Percentiles rank a stretch among this genome's conserved stretches.
phyloP scores from a whole-genome alignment of 495 filamentous ascomycete species.

The Podospora sp. region DNA sequence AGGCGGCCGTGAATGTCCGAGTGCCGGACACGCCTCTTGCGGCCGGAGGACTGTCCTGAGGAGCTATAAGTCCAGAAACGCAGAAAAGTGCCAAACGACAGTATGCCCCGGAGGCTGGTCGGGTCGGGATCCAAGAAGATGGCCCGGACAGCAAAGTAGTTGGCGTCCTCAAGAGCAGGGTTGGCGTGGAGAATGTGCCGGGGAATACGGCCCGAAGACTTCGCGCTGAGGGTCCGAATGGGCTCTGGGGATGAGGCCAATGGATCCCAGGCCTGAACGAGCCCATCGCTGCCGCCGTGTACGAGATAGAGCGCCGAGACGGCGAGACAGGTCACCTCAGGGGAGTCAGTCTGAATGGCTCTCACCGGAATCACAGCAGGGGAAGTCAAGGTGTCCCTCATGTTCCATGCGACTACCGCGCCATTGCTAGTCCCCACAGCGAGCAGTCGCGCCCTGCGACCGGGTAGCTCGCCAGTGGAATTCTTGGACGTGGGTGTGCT shows the following conservation, averaged over 20 bases:
- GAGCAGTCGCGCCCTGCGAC: constrained; percentile 78
- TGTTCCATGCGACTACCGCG: constrained; percentile 80
- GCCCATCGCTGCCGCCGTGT: constrained; percentile 90
- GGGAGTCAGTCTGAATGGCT: constrained; percentile 88
- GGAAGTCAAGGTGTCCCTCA: constrained; percentile 61
- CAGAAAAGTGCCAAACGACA: constrained; percentile 82
- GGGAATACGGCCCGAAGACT: constrained; percentile 76
- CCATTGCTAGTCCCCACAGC: constrained; percentile 82
- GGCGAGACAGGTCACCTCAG: constrained; percentile 82
- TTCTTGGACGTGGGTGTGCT: constrained; percentile 33
- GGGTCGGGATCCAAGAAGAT: constrained; percentile 88
- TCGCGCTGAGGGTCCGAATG: constrained; percentile 85
- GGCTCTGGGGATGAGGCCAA: constrained; percentile 78
- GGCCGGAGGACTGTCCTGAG: constrained; percentile 42
- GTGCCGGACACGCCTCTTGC: constrained; percentile 50
- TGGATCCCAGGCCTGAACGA: constrained; percentile 97
- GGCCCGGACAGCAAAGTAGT: constrained; percentile 80
- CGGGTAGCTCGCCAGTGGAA: constrained; percentile 65
- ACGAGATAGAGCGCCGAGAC: constrained; percentile 85
- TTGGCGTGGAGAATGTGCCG: constrained; percentile 45
- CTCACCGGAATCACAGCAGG: constrained; percentile 63
- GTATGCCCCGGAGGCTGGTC: constrained; percentile 85
- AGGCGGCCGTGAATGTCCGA: constrained; percentile 47
- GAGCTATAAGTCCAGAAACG: constrained; percentile 95
- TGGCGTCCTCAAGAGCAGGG: constrained; percentile 53